Base-by-base conservation (phyloP, 139 green algal species). In the Tetraselmis striata region DNA sequence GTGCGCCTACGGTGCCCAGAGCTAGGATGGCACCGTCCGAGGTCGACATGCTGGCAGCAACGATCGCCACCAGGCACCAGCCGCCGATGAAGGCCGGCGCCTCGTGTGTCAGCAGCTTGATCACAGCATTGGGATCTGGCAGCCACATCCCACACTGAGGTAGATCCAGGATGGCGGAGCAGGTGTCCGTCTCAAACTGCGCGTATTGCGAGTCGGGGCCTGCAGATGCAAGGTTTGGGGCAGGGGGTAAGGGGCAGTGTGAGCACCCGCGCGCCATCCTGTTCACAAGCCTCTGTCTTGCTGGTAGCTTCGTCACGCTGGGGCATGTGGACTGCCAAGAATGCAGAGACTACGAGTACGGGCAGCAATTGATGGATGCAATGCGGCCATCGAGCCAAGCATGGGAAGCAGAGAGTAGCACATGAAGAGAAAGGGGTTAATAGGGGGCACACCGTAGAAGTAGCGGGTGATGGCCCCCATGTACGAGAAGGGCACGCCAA, bases 21-120 rank as follows among this genome's bases (percentile, higher is more conserved):
- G 87, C 84, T 0, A 90, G 81, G 80, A 90, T 90, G 29, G 87
- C 87, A 25, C 87, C 87, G 29, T 86, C 84, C 26, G 77, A 78
- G 1, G 87, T 90, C 28, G 80, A 86, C 86, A 87, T 87, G 31
- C 74, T 84, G 30, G 86, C 86, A 28, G 81, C 80, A 29, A 90
- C 75, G 79, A 90, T 90, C 30, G 82, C 84, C 32, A 88, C 59
- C 30, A 88, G 26, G 0, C 32, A 77, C 86, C 86, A 90, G 23
- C 77, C 84, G 5, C 86, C 86, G 28, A 90, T 76, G 0, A 82
- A 59, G 59, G 80, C 59, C 32, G 80, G 80, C 1, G 59, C 59
- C 74, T 81, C 1, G 2, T 30, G 2, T 28, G 75, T 86, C 67
- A 90, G 45, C 77, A 87, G 81, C 32, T 87, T 86, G 80, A 90